Evolutionary conservation across 768 basidiomycete genomes (phyloP).

Genomic region (Rhodotorula graminis): DNA sequence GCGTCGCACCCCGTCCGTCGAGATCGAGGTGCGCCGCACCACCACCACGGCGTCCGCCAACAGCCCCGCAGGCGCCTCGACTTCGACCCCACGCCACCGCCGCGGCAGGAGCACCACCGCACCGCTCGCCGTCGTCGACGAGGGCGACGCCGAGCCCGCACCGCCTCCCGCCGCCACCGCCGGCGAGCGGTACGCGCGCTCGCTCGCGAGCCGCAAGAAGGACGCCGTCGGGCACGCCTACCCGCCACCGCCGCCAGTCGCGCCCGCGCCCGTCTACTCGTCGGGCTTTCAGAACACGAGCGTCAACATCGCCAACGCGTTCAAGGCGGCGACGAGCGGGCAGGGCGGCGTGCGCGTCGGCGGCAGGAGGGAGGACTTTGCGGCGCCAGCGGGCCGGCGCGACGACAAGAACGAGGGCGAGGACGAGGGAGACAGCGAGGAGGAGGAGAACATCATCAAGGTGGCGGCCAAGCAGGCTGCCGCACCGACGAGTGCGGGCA

Average conservation of each 20-base stretch:
- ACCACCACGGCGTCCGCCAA: slow-evolving; percentile 1
- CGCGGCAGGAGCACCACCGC: background rate
- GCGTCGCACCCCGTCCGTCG: slow-evolving; percentile 6
- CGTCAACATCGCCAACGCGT: slow-evolving; percentile 78
- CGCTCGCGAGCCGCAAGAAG: slow-evolving; percentile 5
- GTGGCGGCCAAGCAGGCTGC: background rate
- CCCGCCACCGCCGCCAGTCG: background rate
- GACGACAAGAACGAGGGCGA: background rate
- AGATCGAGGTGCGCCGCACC: slow-evolving; percentile 7
- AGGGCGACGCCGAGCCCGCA: background rate
- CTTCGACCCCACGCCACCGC: background rate
- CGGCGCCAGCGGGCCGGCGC: background rate
- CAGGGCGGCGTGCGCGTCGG: slow-evolving; percentile 1
- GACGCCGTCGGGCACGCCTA: slow-evolving; percentile 7
- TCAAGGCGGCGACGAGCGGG: slow-evolving; percentile 60
- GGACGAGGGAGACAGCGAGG: background rate
- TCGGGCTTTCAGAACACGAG: slow-evolving; percentile 55
- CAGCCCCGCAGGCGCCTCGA: background rate
- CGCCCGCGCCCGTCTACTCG: too few species aligned
- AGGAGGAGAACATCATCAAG: background rate
- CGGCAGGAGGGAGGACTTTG: slow-evolving; percentile 22
- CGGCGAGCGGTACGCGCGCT: slow-evolving; percentile 13
- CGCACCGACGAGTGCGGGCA: background rate
- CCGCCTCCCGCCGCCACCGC: background rate
- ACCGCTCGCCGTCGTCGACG: too few species aligned